A percentile compares a stretch with the other conserved stretches of the same genome.
phyloP scores from a whole-genome alignment of 2,329 filamentous ascomycete genomes.

The Aureobasidium sp. region DNA sequence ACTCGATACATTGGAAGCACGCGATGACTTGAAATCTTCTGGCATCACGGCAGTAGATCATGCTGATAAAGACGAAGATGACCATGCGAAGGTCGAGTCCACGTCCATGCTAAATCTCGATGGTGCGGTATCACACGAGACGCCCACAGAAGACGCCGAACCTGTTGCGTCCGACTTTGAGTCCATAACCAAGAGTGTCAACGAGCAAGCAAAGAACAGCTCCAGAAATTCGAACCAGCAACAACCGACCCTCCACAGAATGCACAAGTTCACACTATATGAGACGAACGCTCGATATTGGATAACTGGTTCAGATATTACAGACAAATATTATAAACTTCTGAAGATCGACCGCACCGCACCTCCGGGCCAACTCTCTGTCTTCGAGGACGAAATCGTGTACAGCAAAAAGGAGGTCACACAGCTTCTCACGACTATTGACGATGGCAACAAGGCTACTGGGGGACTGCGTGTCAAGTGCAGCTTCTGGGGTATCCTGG shows the following conservation, averaged over 20 bases:
- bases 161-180: background rate
- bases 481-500: conserved; percentile 86
- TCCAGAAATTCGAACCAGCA: background rate
- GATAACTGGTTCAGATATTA: conserved; percentile 84
- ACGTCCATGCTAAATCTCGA: background rate
- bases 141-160: background rate
- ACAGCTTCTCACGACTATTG: conserved; percentile 85
- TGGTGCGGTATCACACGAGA: background rate
- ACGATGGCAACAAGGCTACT: conserved; percentile 86
- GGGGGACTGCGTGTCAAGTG: conserved; percentile 86
- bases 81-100: background rate
- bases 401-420: conserved; percentile 92
- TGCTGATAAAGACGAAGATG: background rate
- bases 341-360: conserved; percentile 90
- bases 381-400: conserved; percentile 90
- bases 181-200: background rate
- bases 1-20: background rate
- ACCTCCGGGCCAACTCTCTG: conserved; percentile 68
- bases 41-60: background rate
- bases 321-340: conserved; percentile 81
- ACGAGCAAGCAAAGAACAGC: background rate
- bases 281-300: conserved; percentile 92
- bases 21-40: background rate
- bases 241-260: conserved; percentile 34
- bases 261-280: conserved; percentile 98